Evolutionary conservation across 2,329 filamentous ascomycete genomes (phyloP), one percentile per base, ranked within the genome.

Genomic region (Clonostachys rhizophaga): DNA sequence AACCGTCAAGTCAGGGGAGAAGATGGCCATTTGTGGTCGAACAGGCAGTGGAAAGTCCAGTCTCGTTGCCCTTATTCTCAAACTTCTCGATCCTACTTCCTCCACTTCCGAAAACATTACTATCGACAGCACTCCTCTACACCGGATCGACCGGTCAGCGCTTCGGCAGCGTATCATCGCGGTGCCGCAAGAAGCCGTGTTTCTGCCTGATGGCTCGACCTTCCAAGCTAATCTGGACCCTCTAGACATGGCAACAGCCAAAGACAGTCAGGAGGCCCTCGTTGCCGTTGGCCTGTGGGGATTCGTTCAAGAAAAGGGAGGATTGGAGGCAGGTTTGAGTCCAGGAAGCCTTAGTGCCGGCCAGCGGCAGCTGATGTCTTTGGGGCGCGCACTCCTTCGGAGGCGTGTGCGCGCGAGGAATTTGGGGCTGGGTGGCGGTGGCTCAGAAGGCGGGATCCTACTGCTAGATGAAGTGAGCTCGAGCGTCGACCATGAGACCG

Each of bases 301-400:
- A 0, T 60, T 68, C 11, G 54, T 71, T 1, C 42, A 55, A 1
- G 57, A 61, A 5, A 55, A 59, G 4, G 68, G 68, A 4, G 68
- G 68, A 1, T 50, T 72, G 0, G 51, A 55, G 4, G 57, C 58
- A 0, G 53, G 49, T 3, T 70, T 84, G 51, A 66, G 68, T n/a
- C 63, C 71, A 3, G 68, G 76, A 7, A 65, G 69, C 44, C 65
- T 83, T 6, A 76, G 72, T 6, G 72, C 76, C 34, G 84, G 84
- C 0, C 83, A 87, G 58, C 74, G 74, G 41, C 83, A 87, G 55
- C 68, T 87, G 0, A 83, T 87, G 53, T 81, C 75, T 51, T 70
- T 87, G 2, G 82, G 78, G 0, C 64, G 82, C 1, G 83, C 80
- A 0, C 68, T 86, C 16, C 59, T 86, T 8, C 64, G 74, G 5